Conservation (phyloP, 257 asterid genomes). For the Solanum stenotomum region DNA sequence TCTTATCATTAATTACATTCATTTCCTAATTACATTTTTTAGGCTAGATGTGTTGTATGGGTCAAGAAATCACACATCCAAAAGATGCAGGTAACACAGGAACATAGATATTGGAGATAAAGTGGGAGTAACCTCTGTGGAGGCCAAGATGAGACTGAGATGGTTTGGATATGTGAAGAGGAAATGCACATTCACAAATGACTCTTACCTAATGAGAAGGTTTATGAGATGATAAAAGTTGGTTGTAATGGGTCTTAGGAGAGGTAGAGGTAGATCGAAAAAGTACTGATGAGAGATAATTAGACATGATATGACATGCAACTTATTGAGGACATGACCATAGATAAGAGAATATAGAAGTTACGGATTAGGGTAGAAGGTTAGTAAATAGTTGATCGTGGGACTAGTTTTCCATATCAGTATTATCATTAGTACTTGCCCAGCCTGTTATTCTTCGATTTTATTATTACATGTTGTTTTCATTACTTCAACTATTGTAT, state of each 20-base stretch:
- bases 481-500: no score
- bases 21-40: no score
- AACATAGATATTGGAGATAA: neutral
- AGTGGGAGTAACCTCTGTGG: neutral
- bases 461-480: neutral
- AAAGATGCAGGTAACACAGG: neutral
- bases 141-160: neutral
- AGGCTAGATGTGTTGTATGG: neutral
- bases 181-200: neutral
- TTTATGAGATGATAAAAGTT: no score
- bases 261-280: neutral
- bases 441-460: no score
- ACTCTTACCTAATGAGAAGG: neutral
- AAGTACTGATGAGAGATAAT: no score
- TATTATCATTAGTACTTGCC: neutral
- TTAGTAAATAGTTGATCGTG: neutral
- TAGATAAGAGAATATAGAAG: no score
- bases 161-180: no score
- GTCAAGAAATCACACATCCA: neutral
- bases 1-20: no score
- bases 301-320: neutral
- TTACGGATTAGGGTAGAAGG: neutral
- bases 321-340: neutral
- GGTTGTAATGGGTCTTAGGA: neutral
- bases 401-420: neutral